Evolutionary conservation across 805 yeast genomes (phyloP).

Genomic region (Yamadazyma takamatsuzukensis): DNA sequence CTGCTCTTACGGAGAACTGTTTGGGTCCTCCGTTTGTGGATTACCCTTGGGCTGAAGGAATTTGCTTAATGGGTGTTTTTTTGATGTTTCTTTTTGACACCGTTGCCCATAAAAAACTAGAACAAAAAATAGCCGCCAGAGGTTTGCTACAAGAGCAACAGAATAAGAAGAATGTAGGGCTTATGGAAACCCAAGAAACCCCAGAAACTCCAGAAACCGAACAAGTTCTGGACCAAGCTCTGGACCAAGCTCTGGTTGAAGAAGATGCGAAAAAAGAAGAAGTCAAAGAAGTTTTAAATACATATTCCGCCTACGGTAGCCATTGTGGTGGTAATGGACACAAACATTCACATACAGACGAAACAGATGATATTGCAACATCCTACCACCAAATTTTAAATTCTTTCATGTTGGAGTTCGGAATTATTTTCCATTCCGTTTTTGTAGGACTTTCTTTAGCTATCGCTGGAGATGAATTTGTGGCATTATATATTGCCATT

Average conservation of each 20-base stretch:
- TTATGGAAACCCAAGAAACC: too few species aligned
- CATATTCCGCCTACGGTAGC: constrained; percentile 24
- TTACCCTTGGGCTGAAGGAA: constrained; percentile 31
- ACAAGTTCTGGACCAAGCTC: too few species aligned
- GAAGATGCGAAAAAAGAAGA: not conserved
- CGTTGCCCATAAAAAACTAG: constrained; percentile 15
- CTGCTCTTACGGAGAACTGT: constrained; percentile 23
- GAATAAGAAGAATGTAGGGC: too few species aligned
- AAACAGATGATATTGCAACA: constrained; percentile 19
- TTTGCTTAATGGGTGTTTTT: constrained; percentile 29
- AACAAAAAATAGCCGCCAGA: not conserved
- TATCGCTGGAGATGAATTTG: constrained; percentile 69
- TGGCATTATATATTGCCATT: constrained; percentile 59
- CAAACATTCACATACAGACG: constrained; percentile 54
- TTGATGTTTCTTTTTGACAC: constrained; percentile 29
- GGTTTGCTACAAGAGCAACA: not conserved
- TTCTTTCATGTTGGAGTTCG: constrained; percentile 59
- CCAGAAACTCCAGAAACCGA: too few species aligned
- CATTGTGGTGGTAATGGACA: constrained; percentile 35
- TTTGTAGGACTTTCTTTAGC: constrained; percentile 75
- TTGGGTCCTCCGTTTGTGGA: constrained; percentile 22
- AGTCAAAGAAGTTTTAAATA: too few species aligned
- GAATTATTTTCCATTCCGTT: constrained; percentile 75
- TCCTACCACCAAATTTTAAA: constrained; percentile 12
- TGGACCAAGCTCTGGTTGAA: not conserved